Evolutionary conservation across 78 protist genomes (phyloP).

Genomic region (Paratrimastix pyriformis): DNA sequence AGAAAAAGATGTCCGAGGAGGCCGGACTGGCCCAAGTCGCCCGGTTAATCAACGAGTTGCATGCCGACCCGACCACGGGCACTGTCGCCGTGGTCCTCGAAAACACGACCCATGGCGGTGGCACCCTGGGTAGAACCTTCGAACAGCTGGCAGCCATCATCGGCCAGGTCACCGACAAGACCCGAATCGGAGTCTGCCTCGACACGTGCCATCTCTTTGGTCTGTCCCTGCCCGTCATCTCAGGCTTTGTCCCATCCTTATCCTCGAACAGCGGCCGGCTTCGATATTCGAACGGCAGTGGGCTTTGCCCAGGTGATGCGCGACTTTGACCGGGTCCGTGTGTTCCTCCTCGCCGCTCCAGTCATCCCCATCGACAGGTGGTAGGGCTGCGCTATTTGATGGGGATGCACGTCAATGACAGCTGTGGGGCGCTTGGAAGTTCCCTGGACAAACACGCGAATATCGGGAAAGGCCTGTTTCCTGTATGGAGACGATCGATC

Average conservation of each 20-base stretch:
- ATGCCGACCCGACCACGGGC: neutral
- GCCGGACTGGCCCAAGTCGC: conserved; percentile 31
- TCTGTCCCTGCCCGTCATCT: no score
- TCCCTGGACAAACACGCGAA: conserved; percentile 45
- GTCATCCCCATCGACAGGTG: neutral
- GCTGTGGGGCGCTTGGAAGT: conserved; percentile 21
- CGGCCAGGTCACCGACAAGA: conserved; percentile 25
- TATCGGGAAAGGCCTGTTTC: conserved; percentile 36
- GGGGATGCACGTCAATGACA: conserved; percentile 52
- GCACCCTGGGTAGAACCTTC: conserved; percentile 36
- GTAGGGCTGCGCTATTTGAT: conserved; percentile 42
- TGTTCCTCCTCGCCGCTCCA: no score
- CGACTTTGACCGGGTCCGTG: conserved; percentile 42
- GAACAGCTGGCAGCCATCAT: conserved; percentile 42
- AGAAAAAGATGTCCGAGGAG: neutral
- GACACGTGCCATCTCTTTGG: conserved; percentile 64
- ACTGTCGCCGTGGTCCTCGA: conserved; percentile 34
- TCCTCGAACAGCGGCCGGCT: no score
- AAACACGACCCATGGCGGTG: conserved; percentile 39
- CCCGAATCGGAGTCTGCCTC: conserved; percentile 54
- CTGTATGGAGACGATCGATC: neutral
- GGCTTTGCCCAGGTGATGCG: conserved; percentile 15
- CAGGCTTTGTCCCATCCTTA: no score
- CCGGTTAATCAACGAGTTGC: conserved; percentile 21
- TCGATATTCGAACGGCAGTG: conserved; percentile 22